Evolutionary conservation across 345 rosid genomes (phyloP), one percentile per base, ranked within the genome.

Genomic region (Citrus australasica): DNA sequence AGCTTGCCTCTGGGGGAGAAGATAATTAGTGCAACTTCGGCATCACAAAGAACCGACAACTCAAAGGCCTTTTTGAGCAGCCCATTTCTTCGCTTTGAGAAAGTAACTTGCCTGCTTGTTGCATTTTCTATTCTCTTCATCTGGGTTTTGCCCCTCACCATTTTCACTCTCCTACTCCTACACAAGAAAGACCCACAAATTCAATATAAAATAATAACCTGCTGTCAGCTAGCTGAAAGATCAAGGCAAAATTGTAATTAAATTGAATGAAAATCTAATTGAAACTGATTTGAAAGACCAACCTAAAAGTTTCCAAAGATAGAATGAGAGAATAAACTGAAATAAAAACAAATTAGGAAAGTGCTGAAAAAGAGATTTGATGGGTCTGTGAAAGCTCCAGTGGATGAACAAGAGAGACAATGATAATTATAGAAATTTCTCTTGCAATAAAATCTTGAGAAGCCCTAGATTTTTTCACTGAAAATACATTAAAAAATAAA

Each of bases 71-170:
- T 93, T 84, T 93, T 93, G 46, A 93, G 83, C 65, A 93, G 81
- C 24, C 94, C 98, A 81, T 88, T 93, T 78, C 96, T 91, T 75
- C 98, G 81, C 88, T 93, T 93, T 1, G 98, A 93, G 84, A 93
- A 93, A 59, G 98, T 93, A 63, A 93, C 98, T 84, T 93, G 98
- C 86, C 98, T 87, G 87, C 94, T 93, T 11, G 95, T 91, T 1
- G 88, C 89, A 70, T 93, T 93, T 85, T 91, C 97, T 78, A 93
- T 93, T 83, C 97, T 88, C 92, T 90, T 91, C 97, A 93, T 90
- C 89, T 93, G 91, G 59, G 94, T 93, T 81, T 91, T 93, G 67
- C 95, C 95, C 76, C 95, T 85, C 89, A 89, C 94, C 97, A 93
- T 91, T 77, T 64, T 73, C 58, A 6, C n/a, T 37, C 21, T 38